These are phyloP conservation scores for Hyphopichia wangnamkhiaoensis DNA, from an alignment of 1,139 yeast genomes.

Conservation along the genomic window DNA sequence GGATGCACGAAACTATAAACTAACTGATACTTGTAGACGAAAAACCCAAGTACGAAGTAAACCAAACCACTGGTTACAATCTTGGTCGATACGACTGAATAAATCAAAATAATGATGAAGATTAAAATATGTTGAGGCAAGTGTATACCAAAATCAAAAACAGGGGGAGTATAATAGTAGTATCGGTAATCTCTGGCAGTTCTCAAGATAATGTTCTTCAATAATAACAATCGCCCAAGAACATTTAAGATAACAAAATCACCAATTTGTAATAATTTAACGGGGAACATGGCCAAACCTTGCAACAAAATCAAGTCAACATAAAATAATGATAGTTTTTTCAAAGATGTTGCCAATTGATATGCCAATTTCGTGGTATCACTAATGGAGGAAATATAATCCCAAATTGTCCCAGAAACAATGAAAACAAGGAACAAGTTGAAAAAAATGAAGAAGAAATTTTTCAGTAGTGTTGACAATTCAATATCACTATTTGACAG, in stretches of 20 bases:
- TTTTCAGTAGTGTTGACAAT: conserved; percentile 70
- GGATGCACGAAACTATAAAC: conserved; percentile 82
- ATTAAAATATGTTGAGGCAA: conserved; percentile 80
- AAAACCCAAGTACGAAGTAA: conserved; percentile 73
- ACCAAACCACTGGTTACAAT: conserved; percentile 71
- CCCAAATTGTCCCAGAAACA: conserved; percentile 77
- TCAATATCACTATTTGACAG: conserved; percentile 77
- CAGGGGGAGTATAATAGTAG: conserved; percentile 72
- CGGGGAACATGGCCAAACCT: conserved; percentile 84
- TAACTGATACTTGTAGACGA: conserved; percentile 78
- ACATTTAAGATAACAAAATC: conserved; percentile 41
- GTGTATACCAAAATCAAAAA: conserved; percentile 77
- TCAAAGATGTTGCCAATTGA: conserved; percentile 70
- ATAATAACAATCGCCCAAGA: conserved; percentile 35
- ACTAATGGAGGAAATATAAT: conserved; percentile 72
- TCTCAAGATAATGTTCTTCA: conserved; percentile 42
- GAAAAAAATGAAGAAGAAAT: conserved; percentile 76
- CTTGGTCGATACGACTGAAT: conserved; percentile 77
- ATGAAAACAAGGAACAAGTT: conserved; percentile 78
- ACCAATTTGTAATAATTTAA: conserved; percentile 50
- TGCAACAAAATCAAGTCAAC: conserved; percentile 81
- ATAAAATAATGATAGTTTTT: conserved; percentile 72
- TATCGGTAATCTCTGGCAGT: conserved; percentile 69
- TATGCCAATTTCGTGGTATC: conserved; percentile 73
- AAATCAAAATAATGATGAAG: conserved; percentile 71